Percentiles rank a stretch among this genome's conserved stretches.
Conservation (phyloP, 345 rosid genomes). For the Ricinus communis region DNA sequence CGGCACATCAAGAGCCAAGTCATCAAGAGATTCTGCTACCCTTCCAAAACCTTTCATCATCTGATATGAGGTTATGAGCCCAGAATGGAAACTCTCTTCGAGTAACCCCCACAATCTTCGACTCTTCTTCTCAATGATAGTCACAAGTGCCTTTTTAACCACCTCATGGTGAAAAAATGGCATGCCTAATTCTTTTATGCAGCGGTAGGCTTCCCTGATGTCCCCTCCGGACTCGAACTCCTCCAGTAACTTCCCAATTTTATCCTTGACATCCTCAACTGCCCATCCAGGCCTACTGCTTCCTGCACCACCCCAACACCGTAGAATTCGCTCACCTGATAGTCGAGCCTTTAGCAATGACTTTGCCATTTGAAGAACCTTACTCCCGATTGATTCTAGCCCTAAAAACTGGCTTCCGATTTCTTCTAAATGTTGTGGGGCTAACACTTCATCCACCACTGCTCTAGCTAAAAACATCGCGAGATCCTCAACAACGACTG, state of each 20-base stretch:
- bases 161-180: constrained; percentile 87
- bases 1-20: constrained; percentile 77
- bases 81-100: constrained; percentile 53
- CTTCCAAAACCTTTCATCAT: constrained; percentile 77
- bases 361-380: constrained; percentile 71
- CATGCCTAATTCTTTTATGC: constrained; percentile 84
- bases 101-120: constrained; percentile 60
- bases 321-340: constrained; percentile 70
- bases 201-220: constrained; percentile 61
- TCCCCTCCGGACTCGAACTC: constrained; percentile 84
- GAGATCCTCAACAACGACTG: constrained; percentile 78
- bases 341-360: constrained; percentile 73
- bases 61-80: constrained; percentile 70
- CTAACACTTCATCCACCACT: constrained; percentile 79
- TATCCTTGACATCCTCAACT: constrained; percentile 71
- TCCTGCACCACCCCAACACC: constrained; percentile 90
- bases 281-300: constrained; percentile 63
- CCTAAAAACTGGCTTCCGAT: constrained; percentile 48
- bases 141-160: constrained; percentile 68
- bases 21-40: constrained; percentile 68
- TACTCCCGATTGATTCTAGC: constrained; percentile 51
- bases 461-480: constrained; percentile 82
- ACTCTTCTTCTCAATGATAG: constrained; percentile 59
- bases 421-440: constrained; percentile 77
- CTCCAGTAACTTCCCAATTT: constrained; percentile 64